These are phyloP conservation scores for Bothriochloa decipiens DNA, from an alignment of 176 grass and related monocot genomes.

Conservation along the genomic window DNA sequence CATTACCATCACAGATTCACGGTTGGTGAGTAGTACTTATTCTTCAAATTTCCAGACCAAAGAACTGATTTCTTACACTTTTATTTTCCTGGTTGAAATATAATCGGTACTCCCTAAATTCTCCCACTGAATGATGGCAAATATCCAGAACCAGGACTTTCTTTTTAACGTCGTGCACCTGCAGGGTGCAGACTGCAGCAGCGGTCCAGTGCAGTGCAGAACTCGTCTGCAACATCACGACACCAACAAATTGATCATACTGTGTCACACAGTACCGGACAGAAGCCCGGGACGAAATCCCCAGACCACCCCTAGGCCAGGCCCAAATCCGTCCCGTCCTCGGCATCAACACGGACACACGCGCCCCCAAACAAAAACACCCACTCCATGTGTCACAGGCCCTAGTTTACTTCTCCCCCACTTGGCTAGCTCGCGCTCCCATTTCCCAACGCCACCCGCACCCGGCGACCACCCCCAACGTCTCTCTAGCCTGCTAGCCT, in stretches of 20 bases:
- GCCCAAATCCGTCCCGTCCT: conserved; percentile 49
- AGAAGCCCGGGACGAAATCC: not conserved
- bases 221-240: not conserved
- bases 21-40: not conserved
- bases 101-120: not conserved
- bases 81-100: not conserved
- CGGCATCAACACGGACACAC: not conserved
- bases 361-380: conserved; percentile 32
- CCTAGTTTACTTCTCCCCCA: conserved; percentile 32
- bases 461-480: conserved; percentile 49
- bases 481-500: conserved; percentile 50
- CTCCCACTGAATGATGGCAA: not conserved
- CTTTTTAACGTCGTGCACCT: not conserved
- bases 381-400: not conserved
- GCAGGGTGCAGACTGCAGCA: not conserved
- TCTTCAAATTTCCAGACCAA: not conserved
- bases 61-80: not conserved
- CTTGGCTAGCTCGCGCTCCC: conserved; percentile 26
- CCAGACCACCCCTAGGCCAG: not conserved
- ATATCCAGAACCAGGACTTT: too few species aligned
- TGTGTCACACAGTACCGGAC: not conserved
- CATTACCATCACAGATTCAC: too few species aligned
- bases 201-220: not conserved
- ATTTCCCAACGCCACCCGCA: conserved; percentile 37
- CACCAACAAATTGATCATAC: not conserved